phyloP scores from a whole-genome alignment of 805 yeast species.

The Tetrapisispora namnaoensis region DNA sequence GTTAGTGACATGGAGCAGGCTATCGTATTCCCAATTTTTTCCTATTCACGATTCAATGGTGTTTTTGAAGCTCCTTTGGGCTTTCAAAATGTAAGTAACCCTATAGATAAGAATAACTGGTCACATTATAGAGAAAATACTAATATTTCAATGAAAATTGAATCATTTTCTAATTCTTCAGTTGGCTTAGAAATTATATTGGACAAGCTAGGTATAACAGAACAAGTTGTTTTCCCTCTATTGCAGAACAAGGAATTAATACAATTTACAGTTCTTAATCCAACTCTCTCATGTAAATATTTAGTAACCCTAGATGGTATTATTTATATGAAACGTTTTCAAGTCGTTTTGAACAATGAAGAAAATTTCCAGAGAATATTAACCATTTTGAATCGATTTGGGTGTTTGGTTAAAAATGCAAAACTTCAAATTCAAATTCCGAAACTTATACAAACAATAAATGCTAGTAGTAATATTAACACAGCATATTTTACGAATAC shows the following conservation, averaged over 20 bases:
- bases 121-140: constrained; percentile 10
- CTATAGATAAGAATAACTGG: constrained; percentile 9
- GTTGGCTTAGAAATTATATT: neutral
- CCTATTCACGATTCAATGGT: neutral
- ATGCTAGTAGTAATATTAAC: neutral
- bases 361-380: constrained; percentile 8
- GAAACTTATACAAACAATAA: neutral
- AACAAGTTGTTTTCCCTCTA: neutral
- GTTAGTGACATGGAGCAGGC: neutral
- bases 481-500: neutral
- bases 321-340: constrained; percentile 17
- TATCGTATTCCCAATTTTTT: neutral
- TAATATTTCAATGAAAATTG: neutral
- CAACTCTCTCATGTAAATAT: constrained; percentile 24
- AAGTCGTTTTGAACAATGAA: constrained; percentile 12
- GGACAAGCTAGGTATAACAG: neutral
- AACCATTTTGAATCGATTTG: neutral
- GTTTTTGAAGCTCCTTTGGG: constrained; percentile 16
- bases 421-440: neutral
- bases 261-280: constrained; percentile 19
- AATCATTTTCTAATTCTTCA: neutral
- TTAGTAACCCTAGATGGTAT: constrained; percentile 3
- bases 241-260: constrained; percentile 4
- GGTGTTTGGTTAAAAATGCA: neutral
- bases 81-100: constrained; percentile 2